These are phyloP conservation scores for Amanita rimosa DNA, from an alignment of 768 basidiomycete genomes.

Conservation along the genomic window DNA sequence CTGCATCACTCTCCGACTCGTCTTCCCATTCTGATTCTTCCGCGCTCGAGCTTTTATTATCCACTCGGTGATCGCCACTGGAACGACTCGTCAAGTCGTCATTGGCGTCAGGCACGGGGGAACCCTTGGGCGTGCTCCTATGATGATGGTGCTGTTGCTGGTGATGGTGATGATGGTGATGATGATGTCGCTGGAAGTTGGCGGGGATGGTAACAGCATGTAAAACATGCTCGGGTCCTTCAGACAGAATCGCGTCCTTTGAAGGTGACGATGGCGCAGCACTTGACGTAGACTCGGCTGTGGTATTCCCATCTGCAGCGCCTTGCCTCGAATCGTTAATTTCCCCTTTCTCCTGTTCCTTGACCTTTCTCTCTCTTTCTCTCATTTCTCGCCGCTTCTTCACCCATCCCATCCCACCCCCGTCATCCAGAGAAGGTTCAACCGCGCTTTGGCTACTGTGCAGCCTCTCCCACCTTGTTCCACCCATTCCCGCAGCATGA, in stretches of 20 bases:
- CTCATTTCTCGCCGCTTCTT: slow-evolving; percentile 45
- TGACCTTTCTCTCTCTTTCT: slow-evolving; percentile 34
- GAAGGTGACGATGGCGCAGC: background rate
- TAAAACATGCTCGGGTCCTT: slow-evolving; percentile 20
- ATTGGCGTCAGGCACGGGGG: background rate
- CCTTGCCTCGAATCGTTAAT: background rate
- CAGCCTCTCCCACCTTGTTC: slow-evolving; percentile 24
- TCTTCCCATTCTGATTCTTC: slow-evolving; percentile 10
- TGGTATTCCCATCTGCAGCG: background rate
- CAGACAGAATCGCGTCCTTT: slow-evolving; percentile 1
- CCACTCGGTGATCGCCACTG: background rate
- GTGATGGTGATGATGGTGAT: slow-evolving; percentile 8
- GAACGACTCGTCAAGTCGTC: background rate
- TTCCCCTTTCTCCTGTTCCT: slow-evolving; percentile 12
- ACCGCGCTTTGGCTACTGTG: slow-evolving; percentile 16
- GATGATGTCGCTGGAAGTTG: slow-evolving; percentile 9
- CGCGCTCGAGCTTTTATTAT: slow-evolving; percentile 8
- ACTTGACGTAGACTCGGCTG: background rate
- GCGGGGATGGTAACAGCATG: slow-evolving; percentile 26
- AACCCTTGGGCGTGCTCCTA: background rate
- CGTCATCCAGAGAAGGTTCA: slow-evolving; percentile 40
- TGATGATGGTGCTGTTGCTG: slow-evolving; percentile 1
- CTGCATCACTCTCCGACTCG: slow-evolving; percentile 13
- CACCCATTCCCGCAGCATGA: slow-evolving; percentile 20
- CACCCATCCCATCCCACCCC: slow-evolving; percentile 83